A percentile compares a stretch with the other conserved stretches of the same genome.
Conservation (phyloP, 768 basidiomycete genomes). For the Boletus rubescentipes region DNA sequence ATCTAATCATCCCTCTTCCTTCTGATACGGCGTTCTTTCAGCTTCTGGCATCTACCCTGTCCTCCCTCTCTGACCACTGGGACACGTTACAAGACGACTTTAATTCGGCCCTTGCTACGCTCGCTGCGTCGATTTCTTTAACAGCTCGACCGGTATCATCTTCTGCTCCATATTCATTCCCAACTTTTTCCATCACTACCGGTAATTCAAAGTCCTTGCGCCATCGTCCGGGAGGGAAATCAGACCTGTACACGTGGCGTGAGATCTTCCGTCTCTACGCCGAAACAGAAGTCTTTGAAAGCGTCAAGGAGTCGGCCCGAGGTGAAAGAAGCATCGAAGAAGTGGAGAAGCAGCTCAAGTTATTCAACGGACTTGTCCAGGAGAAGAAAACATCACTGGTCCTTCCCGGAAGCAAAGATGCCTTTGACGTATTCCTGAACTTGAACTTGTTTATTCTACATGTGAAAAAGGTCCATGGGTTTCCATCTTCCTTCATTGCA, state of each 20-base stretch:
- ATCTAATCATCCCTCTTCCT: slow-evolving; percentile 76
- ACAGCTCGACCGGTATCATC: slow-evolving; percentile 34
- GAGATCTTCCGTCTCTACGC: slow-evolving; percentile 87
- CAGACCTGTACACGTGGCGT: slow-evolving; percentile 85
- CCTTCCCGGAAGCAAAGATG: slow-evolving; percentile 53
- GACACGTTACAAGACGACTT: slow-evolving; percentile 51
- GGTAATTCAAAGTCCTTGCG: slow-evolving; percentile 33
- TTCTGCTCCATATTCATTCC: slow-evolving; percentile 31
- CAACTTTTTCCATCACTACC: slow-evolving; percentile 29
- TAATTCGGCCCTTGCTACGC: slow-evolving; percentile 42
- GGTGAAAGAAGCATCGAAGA: slow-evolving; percentile 74
- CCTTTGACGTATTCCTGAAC: slow-evolving; percentile 68
- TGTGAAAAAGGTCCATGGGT: slow-evolving; percentile 60
- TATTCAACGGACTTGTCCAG: slow-evolving; percentile 60
- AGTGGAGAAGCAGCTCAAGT: slow-evolving; percentile 60
- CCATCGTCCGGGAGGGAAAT: slow-evolving; percentile 36
- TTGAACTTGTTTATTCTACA: slow-evolving; percentile 80
- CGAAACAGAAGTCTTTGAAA: slow-evolving; percentile 85
- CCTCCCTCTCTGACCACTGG: slow-evolving; percentile 55
- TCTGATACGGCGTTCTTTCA: slow-evolving; percentile 81
- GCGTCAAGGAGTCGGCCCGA: slow-evolving; percentile 55
- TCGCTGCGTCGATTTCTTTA: slow-evolving; percentile 40
- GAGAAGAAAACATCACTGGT: slow-evolving; percentile 52
- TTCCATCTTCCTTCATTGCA: background rate
- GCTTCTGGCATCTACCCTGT: slow-evolving; percentile 60